These are phyloP conservation scores for Fusarium heterosporum DNA, from an alignment of 2,329 filamentous ascomycete species.

Conservation along the genomic window DNA sequence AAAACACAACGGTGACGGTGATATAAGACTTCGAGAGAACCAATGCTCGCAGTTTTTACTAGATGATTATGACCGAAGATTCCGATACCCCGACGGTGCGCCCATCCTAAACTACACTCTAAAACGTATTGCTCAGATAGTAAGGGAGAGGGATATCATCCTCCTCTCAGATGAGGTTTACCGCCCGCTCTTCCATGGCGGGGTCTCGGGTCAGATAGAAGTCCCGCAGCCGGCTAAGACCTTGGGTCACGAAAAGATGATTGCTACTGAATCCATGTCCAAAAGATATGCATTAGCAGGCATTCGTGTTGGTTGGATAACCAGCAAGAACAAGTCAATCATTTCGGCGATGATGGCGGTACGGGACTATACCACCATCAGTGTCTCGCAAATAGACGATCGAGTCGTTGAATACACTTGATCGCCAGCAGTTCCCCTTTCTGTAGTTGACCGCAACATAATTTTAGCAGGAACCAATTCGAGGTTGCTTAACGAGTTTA, in stretches of 20 bases:
- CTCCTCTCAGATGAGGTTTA: slow-evolving; percentile 87
- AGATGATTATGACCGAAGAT: slow-evolving; percentile 71
- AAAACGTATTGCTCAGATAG: slow-evolving; percentile 71
- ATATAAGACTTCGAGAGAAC: background rate
- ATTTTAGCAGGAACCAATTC: slow-evolving; percentile 76
- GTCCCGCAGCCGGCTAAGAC: slow-evolving; percentile 74
- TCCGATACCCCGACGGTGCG: slow-evolving; percentile 86
- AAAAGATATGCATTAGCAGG: slow-evolving; percentile 88
- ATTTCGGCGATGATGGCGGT: slow-evolving; percentile 72
- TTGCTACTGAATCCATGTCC: slow-evolving; percentile 84
- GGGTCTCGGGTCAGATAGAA: slow-evolving; percentile 60
- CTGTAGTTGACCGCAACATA: slow-evolving; percentile 65
- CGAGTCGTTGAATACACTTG: slow-evolving; percentile 81
- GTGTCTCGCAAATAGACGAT: slow-evolving; percentile 86
- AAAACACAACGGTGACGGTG: slow-evolving; percentile 74
- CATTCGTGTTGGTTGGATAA: slow-evolving; percentile 85
- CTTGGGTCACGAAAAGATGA: slow-evolving; percentile 75
- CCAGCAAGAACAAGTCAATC: slow-evolving; percentile 71
- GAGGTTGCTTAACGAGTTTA: slow-evolving; percentile 72
- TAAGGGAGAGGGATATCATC: slow-evolving; percentile 70
- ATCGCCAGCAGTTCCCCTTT: slow-evolving; percentile 57
- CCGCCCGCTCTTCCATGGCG: slow-evolving; percentile 80
- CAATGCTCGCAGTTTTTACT: slow-evolving; percentile 11
- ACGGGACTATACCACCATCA: slow-evolving; percentile 87
- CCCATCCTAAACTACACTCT: slow-evolving; percentile 73